These are phyloP conservation scores for Oryza coarctata DNA, from an alignment of 176 grass and related monocot genomes.

Conservation along the genomic window DNA sequence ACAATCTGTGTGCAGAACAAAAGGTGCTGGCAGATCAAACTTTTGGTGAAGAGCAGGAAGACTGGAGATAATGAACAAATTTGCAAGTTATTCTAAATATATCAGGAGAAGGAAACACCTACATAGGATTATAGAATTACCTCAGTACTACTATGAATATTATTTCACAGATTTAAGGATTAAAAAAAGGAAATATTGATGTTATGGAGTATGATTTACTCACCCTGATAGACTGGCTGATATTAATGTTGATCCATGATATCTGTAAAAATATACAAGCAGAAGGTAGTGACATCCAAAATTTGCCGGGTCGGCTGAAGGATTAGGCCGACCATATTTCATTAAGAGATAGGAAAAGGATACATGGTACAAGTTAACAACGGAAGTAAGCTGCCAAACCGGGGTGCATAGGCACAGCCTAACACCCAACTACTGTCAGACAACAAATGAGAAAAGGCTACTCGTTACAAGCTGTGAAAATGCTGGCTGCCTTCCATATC, in stretches of 20 bases:
- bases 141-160: not conserved
- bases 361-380: too few species aligned
- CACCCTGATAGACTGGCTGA: conserved; percentile 92
- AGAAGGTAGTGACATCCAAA: not conserved
- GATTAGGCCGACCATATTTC: too few species aligned
- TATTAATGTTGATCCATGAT: conserved; percentile 91
- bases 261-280: conserved; percentile 48
- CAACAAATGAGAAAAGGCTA: too few species aligned
- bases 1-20: conserved; percentile 87
- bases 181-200: not conserved
- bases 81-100: conserved; percentile 10
- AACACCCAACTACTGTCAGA: too few species aligned
- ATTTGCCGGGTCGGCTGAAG: too few species aligned
- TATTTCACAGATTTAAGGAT: not conserved
- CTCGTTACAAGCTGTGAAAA: too few species aligned
- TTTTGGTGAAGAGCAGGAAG: conserved; percentile 95
- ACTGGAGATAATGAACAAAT: conserved; percentile 42
- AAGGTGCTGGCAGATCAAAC: conserved; percentile 91
- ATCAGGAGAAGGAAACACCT: not conserved
- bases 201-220: conserved; percentile 13
- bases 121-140: not conserved
- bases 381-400: too few species aligned
- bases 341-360: too few species aligned
- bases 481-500: too few species aligned
- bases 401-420: too few species aligned